These are phyloP conservation scores for Rhizopus sp. DNA, from an alignment of 371 early-diverging fungal genomes.

Conservation along the genomic window DNA sequence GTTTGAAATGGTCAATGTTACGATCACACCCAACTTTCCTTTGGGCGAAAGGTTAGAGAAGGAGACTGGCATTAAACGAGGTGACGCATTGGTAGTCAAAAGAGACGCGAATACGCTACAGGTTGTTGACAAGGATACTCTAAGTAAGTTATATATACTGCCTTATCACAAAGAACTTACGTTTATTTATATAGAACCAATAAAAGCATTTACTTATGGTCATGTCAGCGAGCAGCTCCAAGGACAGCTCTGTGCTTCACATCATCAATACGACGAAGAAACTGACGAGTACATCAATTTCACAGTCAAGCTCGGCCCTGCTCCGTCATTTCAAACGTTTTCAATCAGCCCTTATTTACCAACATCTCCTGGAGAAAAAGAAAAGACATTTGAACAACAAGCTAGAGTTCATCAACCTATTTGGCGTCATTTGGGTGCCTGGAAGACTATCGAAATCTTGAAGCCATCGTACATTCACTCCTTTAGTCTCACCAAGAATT, in stretches of 20 bases:
- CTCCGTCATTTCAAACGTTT: conserved; percentile 45
- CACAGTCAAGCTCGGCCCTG: conserved; percentile 47
- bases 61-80: conserved; percentile 38
- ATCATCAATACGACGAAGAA: conserved; percentile 52
- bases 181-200: conserved; percentile 36
- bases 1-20: conserved; percentile 61
- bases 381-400: conserved; percentile 23
- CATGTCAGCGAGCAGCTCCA: conserved; percentile 50
- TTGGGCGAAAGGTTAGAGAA: conserved; percentile 35
- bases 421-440: conserved; percentile 46
- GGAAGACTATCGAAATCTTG: conserved; percentile 41
- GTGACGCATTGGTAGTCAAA: conserved; percentile 46
- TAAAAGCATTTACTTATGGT: conserved; percentile 52
- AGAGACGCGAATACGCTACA: conserved; percentile 66
- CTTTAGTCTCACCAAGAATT: conserved; percentile 63
- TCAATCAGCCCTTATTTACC: conserved; percentile 34
- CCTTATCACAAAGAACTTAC: neutral
- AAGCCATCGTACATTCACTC: conserved; percentile 65
- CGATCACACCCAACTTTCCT: conserved; percentile 67
- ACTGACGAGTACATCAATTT: conserved; percentile 55
- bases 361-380: conserved; percentile 11
- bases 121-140: conserved; percentile 50
- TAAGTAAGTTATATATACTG: conserved; percentile 28
- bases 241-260: conserved; percentile 54
- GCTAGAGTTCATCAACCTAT: conserved; percentile 41